phyloP scores from a whole-genome alignment of 306 rosid genomes.

The Castanea mollissima region DNA sequence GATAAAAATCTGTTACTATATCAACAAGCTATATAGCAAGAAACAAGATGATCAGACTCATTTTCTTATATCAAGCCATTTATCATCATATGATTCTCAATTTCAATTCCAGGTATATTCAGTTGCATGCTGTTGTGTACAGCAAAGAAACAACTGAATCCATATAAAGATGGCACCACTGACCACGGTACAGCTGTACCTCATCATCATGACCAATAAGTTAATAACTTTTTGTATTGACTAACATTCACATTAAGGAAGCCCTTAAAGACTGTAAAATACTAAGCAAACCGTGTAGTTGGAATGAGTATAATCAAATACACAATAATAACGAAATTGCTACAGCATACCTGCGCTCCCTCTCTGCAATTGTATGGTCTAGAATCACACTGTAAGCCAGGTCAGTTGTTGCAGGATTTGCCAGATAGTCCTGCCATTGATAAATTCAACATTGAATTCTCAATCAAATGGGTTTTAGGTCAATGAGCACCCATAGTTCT shows the following conservation, averaged over 20 bases:
- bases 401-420: constrained; percentile 77
- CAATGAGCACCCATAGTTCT: not conserved
- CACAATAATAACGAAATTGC: constrained; percentile 20
- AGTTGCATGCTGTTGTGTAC: not conserved
- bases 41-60: not conserved
- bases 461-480: constrained; percentile 19
- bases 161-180: not conserved
- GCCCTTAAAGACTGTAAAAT: not conserved
- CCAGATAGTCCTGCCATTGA: constrained; percentile 84
- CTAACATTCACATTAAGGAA: not conserved
- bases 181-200: too few relatives aligned
- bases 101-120: not conserved
- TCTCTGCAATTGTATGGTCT: constrained; percentile 97
- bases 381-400: constrained; percentile 86
- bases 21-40: not conserved
- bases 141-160: not conserved
- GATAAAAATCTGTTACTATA: not conserved
- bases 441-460: constrained; percentile 28
- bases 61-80: not conserved
- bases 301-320: constrained; percentile 17
- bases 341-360: constrained; percentile 91
- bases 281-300: constrained; percentile 8
- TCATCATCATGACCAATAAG: not conserved
- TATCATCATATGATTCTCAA: not conserved
- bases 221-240: not conserved